Conservation (phyloP, 495 filamentous ascomycete genomes). For the Podospora appendiculata region DNA sequence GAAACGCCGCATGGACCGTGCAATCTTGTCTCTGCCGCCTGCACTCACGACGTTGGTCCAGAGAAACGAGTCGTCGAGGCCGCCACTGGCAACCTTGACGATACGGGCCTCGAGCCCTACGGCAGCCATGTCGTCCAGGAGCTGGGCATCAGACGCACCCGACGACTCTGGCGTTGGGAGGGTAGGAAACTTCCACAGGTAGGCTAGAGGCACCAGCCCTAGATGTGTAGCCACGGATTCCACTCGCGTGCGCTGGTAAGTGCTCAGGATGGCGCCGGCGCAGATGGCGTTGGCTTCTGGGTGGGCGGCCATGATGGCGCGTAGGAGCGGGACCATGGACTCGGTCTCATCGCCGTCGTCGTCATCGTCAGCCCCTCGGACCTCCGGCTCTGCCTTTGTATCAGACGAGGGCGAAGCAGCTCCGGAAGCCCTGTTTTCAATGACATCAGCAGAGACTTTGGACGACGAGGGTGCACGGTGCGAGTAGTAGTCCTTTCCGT, state of each 20-base stretch:
- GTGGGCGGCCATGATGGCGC: conserved; percentile 50
- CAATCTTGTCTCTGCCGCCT: conserved; percentile 44
- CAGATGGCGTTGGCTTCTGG: conserved; percentile 78
- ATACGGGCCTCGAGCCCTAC: conserved; percentile 75
- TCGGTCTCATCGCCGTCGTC: conserved; percentile 82
- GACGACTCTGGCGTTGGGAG: conserved; percentile 37
- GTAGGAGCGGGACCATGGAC: conserved; percentile 66
- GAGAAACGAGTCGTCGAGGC: conserved; percentile 70
- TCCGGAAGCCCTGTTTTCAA: background rate
- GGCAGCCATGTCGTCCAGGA: conserved; percentile 75
- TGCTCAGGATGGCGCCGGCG: conserved; percentile 86
- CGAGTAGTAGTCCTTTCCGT: conserved; percentile 50
- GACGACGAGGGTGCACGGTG: conserved; percentile 3
- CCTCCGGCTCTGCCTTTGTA: too few relatives aligned
- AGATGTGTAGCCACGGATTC: conserved; percentile 79
- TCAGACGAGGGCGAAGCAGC: background rate
- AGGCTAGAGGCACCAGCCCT: conserved; percentile 71
- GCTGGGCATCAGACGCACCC: conserved; percentile 35
- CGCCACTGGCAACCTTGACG: conserved; percentile 90
- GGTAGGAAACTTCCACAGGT: conserved; percentile 83
- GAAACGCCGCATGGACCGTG: conserved; percentile 62
- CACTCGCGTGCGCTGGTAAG: conserved; percentile 89
- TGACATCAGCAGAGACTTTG: conserved; percentile 3
- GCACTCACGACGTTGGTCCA: conserved; percentile 70
- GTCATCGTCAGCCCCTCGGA: background rate